Evolutionary conservation across 2,329 filamentous ascomycete species (phyloP), one percentile per base, ranked within the genome.

Genomic region (Fusarium mexicanum): DNA sequence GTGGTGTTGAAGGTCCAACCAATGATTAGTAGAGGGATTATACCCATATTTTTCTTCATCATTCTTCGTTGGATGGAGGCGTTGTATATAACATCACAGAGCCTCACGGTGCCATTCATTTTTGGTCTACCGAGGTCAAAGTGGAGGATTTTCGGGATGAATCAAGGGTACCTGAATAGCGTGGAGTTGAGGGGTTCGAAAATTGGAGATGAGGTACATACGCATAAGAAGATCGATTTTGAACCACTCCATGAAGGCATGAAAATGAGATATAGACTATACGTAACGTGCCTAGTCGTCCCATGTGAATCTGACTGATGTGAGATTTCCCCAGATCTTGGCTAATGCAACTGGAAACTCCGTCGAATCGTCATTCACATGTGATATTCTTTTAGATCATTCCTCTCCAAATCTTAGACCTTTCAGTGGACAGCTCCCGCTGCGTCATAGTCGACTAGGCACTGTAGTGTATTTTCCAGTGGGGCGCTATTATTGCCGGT

Each of bases 1-100:
- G 66, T 93, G 93, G 84, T 95, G 93, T 80, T 94, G 81, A 87
- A 12, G 11, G 37, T 29, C 31, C 29, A 18, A 12, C 24, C 16
- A 46, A 22, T 31, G 29, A 18, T 40, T 6, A 29, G 18, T 22
- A 24, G 14, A 40, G 35, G 24, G 13, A 35, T 48, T 16, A 18
- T n/a, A 29, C 33, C 11, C 24, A 20, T n/a, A 31, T 22, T 17
- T 24, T 37, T 24, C n/a, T 41, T 33, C 17, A 54, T 37, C 26
- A 41, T 43, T 43, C 48, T 54, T 66, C 35, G 29, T 35, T 54
- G 63, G 31, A 29, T 16, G 14, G 24, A 47, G 38, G 20, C 43
- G 31, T 43, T 29, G 31, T 35, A 24, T n/a, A 60, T 17, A 60
- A 37, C 22, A 44, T 38, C 33, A 44, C 38, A 63, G 71, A 74